These are phyloP conservation scores for Suillus subluteus DNA, from an alignment of 768 basidiomycete genomes.

Conservation along the genomic window DNA sequence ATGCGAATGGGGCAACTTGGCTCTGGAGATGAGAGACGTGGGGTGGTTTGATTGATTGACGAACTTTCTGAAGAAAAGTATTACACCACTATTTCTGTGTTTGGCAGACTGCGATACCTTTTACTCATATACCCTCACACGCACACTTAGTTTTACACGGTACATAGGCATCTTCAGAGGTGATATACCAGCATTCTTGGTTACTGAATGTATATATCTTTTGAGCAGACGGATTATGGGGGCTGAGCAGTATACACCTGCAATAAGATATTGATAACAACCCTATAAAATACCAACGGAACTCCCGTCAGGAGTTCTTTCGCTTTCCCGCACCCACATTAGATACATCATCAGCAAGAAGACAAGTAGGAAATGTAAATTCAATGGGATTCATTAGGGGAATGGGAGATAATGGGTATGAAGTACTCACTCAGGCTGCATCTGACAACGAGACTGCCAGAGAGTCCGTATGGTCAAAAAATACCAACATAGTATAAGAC, in stretches of 20 bases:
- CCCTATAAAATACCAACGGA: not conserved
- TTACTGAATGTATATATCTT: not conserved
- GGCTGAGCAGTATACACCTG: not conserved
- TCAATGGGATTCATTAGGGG: not conserved
- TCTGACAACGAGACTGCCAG: not conserved
- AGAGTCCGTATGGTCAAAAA: not conserved
- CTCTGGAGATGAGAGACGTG: constrained; percentile 70
- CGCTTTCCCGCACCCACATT: not conserved
- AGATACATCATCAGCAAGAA: not conserved
- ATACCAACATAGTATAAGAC: not conserved
- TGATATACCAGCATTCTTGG: not conserved
- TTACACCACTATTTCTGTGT: not conserved
- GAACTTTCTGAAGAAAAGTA: not conserved
- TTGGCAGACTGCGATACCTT: not conserved
- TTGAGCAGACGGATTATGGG: not conserved
- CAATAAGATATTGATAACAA: not conserved
- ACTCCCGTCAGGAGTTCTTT: not conserved
- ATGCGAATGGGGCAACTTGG: constrained; percentile 67
- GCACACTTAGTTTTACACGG: not conserved
- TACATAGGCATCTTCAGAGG: not conserved
- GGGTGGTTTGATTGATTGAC: constrained; percentile 68
- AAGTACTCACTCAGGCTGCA: not conserved
- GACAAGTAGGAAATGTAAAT: too few relatives aligned
- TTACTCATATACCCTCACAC: constrained; percentile 2
- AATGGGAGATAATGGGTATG: not conserved